Base-by-base conservation (phyloP, 1,139 yeast genomes). In the Debaryomycetaceae sp. region DNA sequence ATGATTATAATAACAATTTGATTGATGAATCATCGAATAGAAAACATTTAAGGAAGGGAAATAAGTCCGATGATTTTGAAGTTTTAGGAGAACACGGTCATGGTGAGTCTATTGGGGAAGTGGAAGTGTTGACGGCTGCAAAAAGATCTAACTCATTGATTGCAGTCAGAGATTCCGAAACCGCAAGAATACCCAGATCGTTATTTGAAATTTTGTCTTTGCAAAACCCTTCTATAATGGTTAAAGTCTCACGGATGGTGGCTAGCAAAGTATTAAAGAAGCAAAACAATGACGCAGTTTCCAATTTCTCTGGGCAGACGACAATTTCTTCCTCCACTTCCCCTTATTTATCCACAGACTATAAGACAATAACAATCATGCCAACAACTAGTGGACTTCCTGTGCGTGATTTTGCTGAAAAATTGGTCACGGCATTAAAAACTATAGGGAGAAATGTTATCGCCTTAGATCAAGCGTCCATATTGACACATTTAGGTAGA, bases 61-160 rank as follows among this genome's bases (percentile, higher is more conserved):
- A 49, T 8, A 22, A 22, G 4, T 22, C 26, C 11, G 66, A 61
- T 2, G 65, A 66, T 9, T 54, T 61, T 24, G 65, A 61, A 29
- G 73, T 81, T 0, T 51, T 83, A 15, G 87, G 87, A 2, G 98
- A 92, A 55, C 83, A 81, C 55, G 96, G 97, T 0, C 96, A 89
- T 58, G 98, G 98, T 4, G 94, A 87, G 51, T 86, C 96, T 38
- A 78, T 92, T 45, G 98, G 98, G 3, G 98, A 92, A 61, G 83
- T 92, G 11, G 98, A 92, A 58, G 97, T 92, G 2, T 70, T 92
- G 46, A 89, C 98, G 0, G 92, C 94, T 7, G 79, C 86, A 3
- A 72, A 81, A 47, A 77, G 97, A 55, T 72, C 83, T 1, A 73
- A 78, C 29, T 81, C 96, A 0, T 73, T 89, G 36, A 81, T 89